A percentile compares a stretch with the other conserved stretches of the same genome.
These are phyloP conservation scores for Colletotrichum lindemuthianum DNA, from an alignment of 2,329 filamentous ascomycete species.

Conservation along the genomic window DNA sequence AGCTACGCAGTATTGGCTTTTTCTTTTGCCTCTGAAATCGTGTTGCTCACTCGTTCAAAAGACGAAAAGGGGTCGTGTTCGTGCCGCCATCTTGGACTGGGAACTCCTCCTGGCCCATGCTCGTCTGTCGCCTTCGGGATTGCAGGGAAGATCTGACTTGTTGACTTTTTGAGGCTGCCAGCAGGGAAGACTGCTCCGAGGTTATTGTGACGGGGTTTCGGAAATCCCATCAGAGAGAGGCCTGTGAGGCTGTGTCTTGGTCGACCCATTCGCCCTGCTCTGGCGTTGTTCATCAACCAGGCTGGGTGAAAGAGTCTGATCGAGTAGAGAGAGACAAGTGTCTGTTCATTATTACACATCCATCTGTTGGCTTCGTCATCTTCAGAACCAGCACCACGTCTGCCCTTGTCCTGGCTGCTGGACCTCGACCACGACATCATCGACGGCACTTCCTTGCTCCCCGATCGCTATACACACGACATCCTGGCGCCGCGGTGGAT, in stretches of 20 bases:
- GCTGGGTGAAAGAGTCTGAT: background rate
- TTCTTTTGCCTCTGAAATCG: background rate
- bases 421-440: background rate
- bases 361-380: background rate
- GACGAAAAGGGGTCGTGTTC: constrained; percentile 16
- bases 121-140: background rate
- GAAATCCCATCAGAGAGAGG: constrained; percentile 27
- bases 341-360: background rate
- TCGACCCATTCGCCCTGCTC: constrained; percentile 22
- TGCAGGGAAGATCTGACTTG: constrained; percentile 13
- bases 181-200: constrained; percentile 25
- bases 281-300: background rate
- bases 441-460: background rate
- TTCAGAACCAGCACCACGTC: background rate
- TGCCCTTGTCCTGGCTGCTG: background rate
- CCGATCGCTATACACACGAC: background rate
- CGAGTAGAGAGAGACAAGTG: background rate
- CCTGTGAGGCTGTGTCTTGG: background rate
- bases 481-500: background rate
- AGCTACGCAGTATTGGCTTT: background rate
- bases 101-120: constrained; percentile 3
- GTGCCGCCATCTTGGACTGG: constrained; percentile 5
- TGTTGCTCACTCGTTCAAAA: background rate
- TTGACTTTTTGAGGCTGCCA: constrained; percentile 15
- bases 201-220: constrained; percentile 30